Evolutionary conservation across 495 filamentous ascomycete species (phyloP), one percentile per base, ranked within the genome.

Genomic region (Venustampulla echinocandica): DNA sequence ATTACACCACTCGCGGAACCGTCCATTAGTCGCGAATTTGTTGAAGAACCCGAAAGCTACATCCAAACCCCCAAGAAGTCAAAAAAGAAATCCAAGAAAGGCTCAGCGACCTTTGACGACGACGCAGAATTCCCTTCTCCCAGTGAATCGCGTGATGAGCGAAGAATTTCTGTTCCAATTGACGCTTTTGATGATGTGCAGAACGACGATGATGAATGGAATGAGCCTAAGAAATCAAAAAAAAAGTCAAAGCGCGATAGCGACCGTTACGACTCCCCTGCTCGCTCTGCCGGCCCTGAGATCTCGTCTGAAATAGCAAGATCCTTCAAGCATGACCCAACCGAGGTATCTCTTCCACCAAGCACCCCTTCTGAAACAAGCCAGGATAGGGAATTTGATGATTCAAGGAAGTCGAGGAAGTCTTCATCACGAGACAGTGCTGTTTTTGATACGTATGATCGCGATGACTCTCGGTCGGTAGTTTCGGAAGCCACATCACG

Each of bases 381-480:
- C 23, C 46, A 39, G 23, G 49, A 56, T 51, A 44, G 50, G 23
- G 61, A 63, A 10, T 57, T 46, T 47, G 58, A 57, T 22, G 57
- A 61, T 10, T 58, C 48, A 18, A 60, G 57, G 41, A 37, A 30
- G 15, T 51, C 47, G 14, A 61, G 57, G 35, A 57, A 49, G 28
- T 60, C 55, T n/a, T 62, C 57, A 5, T 65, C 54, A 41, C 54
- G 48, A 34, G 53, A 59, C 23, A 54, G 32, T 47, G 55, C 45
- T 10, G 45, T 54, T 10, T 62, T 54, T 38, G 55, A 55, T 17
- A 61, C 65, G 37, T 42, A 45, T 34, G 52, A 56, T 32, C 47
- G 64, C 13, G 64, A 62, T 10, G 67, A 69, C 23, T 56, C 64
- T 22, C 64, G 62, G 41, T 72, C 69, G 34, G 59, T 69, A n/a